Base-by-base conservation (phyloP, 1,139 yeast genomes). In the Hansenula sp. region DNA sequence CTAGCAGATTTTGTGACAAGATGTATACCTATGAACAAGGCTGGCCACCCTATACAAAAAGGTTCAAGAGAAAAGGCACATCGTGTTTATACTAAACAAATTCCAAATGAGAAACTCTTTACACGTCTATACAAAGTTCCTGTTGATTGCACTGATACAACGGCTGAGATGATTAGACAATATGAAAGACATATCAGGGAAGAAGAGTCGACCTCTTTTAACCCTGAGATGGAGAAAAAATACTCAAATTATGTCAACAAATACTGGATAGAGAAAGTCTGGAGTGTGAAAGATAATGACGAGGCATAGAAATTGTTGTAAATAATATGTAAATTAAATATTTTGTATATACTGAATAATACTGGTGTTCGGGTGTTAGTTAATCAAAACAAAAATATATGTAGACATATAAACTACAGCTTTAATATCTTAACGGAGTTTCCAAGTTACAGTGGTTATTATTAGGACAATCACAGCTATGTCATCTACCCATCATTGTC, bases 401-500 rank as follows among this genome's bases (percentile, higher is more conserved):
- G n/a, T n/a, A n/a, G n/a, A n/a, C n/a, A n/a, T n/a, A n/a, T n/a
- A n/a, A n/a, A n/a, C n/a, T n/a, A n/a, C n/a, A n/a, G n/a, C n/a
- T n/a, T n/a, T n/a, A n/a, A n/a, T n/a, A n/a, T n/a, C n/a, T n/a
- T n/a, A 6, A 17, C 17, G 8, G 16, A 20, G 4, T 20, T 7
- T 3, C 5, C 4, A 13, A 17, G 3, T 20, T 9, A 14, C 8
- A 30, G 8, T 6, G 5, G 31, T 29, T 5, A 14, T 29, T 9
- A 7, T 7, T 13, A 9, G 11, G 5, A 16, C 10, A 29, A 29
- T 3, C 11, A 6, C 14, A 17, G 2, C 12, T 17, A 34, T 34
- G 32, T 10, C 29, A 11, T n/a, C 26, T 3, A 5, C n/a, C 16
- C 39, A 46, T 27, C 60, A 61, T 42, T 81, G 89, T 56, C 83